Percentiles rank a stretch among this genome's conserved stretches.
Conservation (phyloP, 2,329 filamentous ascomycete genomes). For the Fusarium oxysporum region DNA sequence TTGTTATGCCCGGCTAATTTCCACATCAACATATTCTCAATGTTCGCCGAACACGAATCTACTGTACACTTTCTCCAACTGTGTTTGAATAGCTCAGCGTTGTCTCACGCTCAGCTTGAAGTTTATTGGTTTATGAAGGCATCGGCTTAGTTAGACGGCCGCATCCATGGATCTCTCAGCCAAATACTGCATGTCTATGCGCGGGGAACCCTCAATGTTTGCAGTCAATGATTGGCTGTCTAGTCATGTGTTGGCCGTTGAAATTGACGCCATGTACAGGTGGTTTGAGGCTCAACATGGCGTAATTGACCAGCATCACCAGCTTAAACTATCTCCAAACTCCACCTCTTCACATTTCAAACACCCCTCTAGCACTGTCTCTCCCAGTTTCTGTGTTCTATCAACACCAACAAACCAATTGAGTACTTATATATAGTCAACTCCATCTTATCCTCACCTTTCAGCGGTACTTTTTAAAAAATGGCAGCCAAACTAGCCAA, state of each 20-base stretch:
- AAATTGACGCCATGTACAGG: conserved; percentile 9
- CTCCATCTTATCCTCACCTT: background rate
- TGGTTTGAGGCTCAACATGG: conserved; percentile 31
- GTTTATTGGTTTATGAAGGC: background rate
- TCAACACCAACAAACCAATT: background rate
- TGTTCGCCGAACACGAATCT: background rate
- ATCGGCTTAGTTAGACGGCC: background rate
- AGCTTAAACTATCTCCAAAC: background rate
- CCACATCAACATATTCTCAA: background rate
- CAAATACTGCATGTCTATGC: background rate
- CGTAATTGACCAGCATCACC: conserved; percentile 5
- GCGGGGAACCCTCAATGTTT: background rate
- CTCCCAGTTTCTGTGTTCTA: background rate
- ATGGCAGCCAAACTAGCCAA: conserved; percentile 46
- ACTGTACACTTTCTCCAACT: background rate
- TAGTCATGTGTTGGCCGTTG: conserved; percentile 1
- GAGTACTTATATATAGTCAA: background rate
- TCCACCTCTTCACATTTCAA: background rate
- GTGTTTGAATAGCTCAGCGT: background rate
- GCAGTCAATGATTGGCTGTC: conserved; percentile 19
- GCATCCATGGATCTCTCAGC: background rate
- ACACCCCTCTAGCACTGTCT: background rate
- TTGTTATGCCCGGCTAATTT: background rate
- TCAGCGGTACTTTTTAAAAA: background rate
- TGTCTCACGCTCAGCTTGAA: background rate